Percentiles rank a stretch among this genome's conserved stretches.
Evolutionary conservation across 2,329 filamentous ascomycete genomes (phyloP).

Genomic region (Ilyonectria destructans): DNA sequence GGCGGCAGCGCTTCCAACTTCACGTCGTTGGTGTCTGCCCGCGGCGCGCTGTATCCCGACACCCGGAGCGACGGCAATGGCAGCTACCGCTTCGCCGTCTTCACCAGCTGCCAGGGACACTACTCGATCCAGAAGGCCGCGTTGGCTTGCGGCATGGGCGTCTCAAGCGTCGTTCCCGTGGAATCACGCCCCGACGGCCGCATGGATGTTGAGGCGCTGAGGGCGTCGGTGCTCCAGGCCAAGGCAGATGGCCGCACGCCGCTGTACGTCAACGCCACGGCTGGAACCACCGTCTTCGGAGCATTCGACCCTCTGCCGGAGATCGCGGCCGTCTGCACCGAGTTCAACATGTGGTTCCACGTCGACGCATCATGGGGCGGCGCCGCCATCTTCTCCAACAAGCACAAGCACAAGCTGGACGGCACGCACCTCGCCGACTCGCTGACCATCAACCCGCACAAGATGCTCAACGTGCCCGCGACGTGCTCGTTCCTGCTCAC

Average conservation of each 20-base stretch:
- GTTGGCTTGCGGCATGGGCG: conserved; percentile 88
- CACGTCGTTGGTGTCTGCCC: conserved; percentile 87
- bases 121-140: conserved; percentile 96
- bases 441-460: conserved; percentile 95
- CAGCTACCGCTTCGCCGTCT: conserved; percentile 79
- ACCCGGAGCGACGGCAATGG: conserved; percentile 83
- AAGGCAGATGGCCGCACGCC: conserved; percentile 81
- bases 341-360: conserved; percentile 89
- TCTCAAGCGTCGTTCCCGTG: conserved; percentile 79
- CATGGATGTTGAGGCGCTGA: conserved; percentile 80
- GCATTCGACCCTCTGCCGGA: conserved; percentile 86
- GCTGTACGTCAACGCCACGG: conserved; percentile 95
- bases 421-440: conserved; percentile 85
- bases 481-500: conserved; percentile 93
- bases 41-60: conserved; percentile 86
- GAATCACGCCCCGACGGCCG: conserved; percentile 80
- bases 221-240: conserved; percentile 73
- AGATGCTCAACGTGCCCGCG: conserved; percentile 94
- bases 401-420: conserved; percentile 74
- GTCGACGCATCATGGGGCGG: conserved; percentile 95
- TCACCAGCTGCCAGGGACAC: conserved; percentile 91
- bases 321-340: conserved; percentile 80
- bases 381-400: conserved; percentile 81
- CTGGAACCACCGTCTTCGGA: conserved; percentile 93
- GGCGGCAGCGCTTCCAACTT: conserved; percentile 90